A percentile compares a stretch with the other conserved stretches of the same genome.
Evolutionary conservation across 805 yeast species (phyloP).

Genomic region (Spathaspora girioi): DNA sequence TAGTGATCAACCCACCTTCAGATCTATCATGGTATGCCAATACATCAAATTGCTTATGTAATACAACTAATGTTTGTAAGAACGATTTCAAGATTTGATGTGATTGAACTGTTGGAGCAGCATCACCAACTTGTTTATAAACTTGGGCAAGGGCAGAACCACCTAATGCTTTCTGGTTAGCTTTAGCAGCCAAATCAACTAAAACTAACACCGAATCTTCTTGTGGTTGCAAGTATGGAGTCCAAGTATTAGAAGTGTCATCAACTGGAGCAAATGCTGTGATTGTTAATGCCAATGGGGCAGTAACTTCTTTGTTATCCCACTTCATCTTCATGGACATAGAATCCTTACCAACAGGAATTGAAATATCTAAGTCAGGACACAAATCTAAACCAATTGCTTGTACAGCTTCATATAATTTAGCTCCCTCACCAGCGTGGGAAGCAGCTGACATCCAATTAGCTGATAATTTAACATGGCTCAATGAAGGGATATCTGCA

Average conservation of each 20-base stretch:
- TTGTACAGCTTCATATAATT: slow-evolving; percentile 92
- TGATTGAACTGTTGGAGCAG: slow-evolving; percentile 80
- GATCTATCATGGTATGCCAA: slow-evolving; percentile 93
- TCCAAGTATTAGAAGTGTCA: slow-evolving; percentile 90
- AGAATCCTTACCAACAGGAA: slow-evolving; percentile 98
- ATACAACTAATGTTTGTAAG: slow-evolving; percentile 61
- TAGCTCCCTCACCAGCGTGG: slow-evolving; percentile 92
- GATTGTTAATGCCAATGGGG: slow-evolving; percentile 88
- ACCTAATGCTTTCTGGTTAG: slow-evolving; percentile 56
- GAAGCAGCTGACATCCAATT: slow-evolving; percentile 99
- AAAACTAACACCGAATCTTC: slow-evolving; percentile 64
- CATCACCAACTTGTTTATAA: slow-evolving; percentile 79
- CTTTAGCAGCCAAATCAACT: slow-evolving; percentile 70
- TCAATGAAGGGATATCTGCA: slow-evolving; percentile 76
- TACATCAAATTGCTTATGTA: slow-evolving; percentile 67
- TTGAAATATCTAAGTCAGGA: slow-evolving; percentile 85
- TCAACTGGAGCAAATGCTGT: slow-evolving; percentile 90
- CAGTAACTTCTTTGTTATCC: slow-evolving; percentile 87
- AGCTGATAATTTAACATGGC: slow-evolving; percentile 82
- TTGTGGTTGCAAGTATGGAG: slow-evolving; percentile 66
- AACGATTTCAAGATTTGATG: slow-evolving; percentile 60
- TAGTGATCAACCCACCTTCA: slow-evolving; percentile 90
- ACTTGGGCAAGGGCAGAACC: slow-evolving; percentile 96
- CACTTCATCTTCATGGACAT: slow-evolving; percentile 99
- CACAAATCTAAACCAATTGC: slow-evolving; percentile 94